Conservation (phyloP, 306 rosid species). For the Senna tora region DNA sequence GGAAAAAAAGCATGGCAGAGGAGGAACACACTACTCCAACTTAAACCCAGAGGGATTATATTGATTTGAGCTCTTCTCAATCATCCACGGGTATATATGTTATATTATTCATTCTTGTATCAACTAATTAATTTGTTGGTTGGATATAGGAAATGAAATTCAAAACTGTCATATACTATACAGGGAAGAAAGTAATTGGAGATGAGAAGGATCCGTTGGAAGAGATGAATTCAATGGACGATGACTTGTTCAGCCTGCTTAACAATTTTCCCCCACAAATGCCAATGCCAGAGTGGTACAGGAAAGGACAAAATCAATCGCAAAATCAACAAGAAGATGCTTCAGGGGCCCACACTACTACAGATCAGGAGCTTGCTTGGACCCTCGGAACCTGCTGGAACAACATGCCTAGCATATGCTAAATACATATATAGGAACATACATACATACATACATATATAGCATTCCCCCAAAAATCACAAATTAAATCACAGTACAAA, state of each 20-base stretch:
- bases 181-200: too few species aligned
- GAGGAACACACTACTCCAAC: too few species aligned
- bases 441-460: too few species aligned
- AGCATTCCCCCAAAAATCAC: too few species aligned
- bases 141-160: too few species aligned
- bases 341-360: conserved; percentile 18
- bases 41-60: conserved; percentile 48
- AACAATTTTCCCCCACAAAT: conserved; percentile 52
- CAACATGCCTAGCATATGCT: conserved; percentile 50
- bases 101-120: too few species aligned
- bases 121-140: too few species aligned
- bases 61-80: conserved; percentile 48
- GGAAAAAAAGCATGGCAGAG: conserved; percentile 49
- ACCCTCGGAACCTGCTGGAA: conserved; percentile 51
- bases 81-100: too few species aligned
- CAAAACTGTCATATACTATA: too few species aligned
- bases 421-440: background rate
- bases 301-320: conserved; percentile 36
- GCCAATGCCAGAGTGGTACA: conserved; percentile 68
- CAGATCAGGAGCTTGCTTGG: conserved; percentile 45
- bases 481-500: too few species aligned
- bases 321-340: conserved; percentile 27
- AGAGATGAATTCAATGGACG: conserved; percentile 63
- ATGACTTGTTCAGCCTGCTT: conserved; percentile 75
- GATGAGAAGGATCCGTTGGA: conserved; percentile 49